A percentile compares a stretch with the other conserved stretches of the same genome.
Evolutionary conservation across 805 yeast species (phyloP).

Genomic region (Lipomyces lipofer): DNA sequence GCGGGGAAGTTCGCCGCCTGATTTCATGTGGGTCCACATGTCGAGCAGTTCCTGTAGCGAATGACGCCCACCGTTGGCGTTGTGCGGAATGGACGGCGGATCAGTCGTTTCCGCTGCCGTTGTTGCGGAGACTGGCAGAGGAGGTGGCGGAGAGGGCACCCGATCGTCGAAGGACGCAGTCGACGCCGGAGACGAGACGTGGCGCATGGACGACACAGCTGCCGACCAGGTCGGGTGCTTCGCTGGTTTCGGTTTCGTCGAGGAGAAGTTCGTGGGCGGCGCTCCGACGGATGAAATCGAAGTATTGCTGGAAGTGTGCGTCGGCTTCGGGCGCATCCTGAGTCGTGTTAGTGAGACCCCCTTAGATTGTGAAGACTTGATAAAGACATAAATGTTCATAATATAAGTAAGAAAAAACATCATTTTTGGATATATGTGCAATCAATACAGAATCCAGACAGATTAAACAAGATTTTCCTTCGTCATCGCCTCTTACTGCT

Average conservation of each 20-base stretch:
- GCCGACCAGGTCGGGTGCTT: slow-evolving; percentile 17
- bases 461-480: too few species aligned
- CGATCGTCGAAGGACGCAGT: too few species aligned
- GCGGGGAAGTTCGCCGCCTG: slow-evolving; percentile 4
- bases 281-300: neutral
- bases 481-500: too few species aligned
- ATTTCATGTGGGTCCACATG: slow-evolving; percentile 14
- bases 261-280: neutral
- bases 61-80: slow-evolving; percentile 22
- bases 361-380: neutral
- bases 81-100: slow-evolving; percentile 17
- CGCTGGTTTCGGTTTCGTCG: slow-evolving; percentile 6
- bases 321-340: slow-evolving; percentile 26
- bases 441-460: too few species aligned
- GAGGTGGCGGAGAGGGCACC: too few species aligned
- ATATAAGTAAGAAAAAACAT: too few species aligned
- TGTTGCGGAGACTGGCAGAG: neutral
- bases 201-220: slow-evolving; percentile 1
- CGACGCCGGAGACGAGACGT: neutral
- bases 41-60: slow-evolving; percentile 23
- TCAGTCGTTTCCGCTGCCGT: neutral
- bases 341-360: neutral
- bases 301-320: slow-evolving; percentile 5
- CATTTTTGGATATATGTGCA: too few species aligned
- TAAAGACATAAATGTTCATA: too few species aligned